Conservation (phyloP, 768 basidiomycete species). For the Phaeotremella fagi region DNA sequence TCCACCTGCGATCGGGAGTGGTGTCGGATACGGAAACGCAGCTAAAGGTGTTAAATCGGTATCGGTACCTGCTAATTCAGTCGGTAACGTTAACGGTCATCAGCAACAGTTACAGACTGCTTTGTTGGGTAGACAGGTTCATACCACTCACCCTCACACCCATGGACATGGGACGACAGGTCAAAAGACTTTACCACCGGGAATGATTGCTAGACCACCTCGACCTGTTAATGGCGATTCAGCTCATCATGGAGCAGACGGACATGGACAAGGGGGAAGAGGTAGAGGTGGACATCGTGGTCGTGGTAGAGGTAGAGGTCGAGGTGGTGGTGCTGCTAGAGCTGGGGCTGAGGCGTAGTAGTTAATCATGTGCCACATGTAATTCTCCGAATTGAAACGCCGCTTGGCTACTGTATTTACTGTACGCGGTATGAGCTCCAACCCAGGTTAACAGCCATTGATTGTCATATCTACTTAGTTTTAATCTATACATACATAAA, state of each 20-base stretch:
- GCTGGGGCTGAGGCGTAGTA: too few species aligned
- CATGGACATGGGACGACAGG: too few species aligned
- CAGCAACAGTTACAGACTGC: slow-evolving; percentile 10
- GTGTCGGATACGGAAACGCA: slow-evolving; percentile 46
- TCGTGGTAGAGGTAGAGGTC: slow-evolving; percentile 3
- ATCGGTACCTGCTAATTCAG: neutral
- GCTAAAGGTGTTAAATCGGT: slow-evolving; percentile 34
- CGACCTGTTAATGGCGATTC: neutral
- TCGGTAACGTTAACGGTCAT: slow-evolving; percentile 1
- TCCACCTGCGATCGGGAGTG: slow-evolving; percentile 6
- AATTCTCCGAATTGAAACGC: too few species aligned
- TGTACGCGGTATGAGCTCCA: too few species aligned
- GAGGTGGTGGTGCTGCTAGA: neutral
- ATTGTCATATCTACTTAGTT: too few species aligned
- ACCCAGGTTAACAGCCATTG: too few species aligned
- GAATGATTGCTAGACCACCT: neutral
- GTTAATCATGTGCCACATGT: too few species aligned
- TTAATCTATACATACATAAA: too few species aligned
- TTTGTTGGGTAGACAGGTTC: slow-evolving; percentile 4
- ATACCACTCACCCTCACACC: neutral
- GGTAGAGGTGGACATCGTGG: neutral
- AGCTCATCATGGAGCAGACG: neutral
- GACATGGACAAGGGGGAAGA: neutral
- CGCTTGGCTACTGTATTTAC: too few species aligned
- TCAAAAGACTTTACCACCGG: neutral